Evolutionary conservation across 371 early-diverging fungal species (phyloP), one percentile per base, ranked within the genome.

Genomic region (Umbelopsis sp.): DNA sequence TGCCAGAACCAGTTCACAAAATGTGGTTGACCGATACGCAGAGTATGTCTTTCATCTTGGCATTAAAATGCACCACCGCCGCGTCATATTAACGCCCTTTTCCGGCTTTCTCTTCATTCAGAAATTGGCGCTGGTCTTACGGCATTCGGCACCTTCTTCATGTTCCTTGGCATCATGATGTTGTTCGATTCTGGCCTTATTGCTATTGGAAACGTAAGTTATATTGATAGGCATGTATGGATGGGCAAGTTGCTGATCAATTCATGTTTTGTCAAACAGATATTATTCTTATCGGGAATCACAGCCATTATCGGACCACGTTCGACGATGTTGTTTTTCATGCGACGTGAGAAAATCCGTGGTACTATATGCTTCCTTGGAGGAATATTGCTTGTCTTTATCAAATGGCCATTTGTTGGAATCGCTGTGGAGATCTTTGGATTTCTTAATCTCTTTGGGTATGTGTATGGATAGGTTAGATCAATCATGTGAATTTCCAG

Each of bases 391-490:
- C 74, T 97, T 44, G 92, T 97, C 18, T 90, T 97, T 74, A 45
- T 92, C 66, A 88, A 89, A 73, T 92, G 91, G 91, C 91, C 96
- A 22, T 72, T 93, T 14, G 69, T 93, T 48, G 96, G 97, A 20
- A 89, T 97, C 63, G 37, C 85, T 53, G 80, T 96, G 48, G 96
- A 97, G 77, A 63, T 89, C 12, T 92, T 95, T 82, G 97, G 96
- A 1, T 95, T 96, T 72, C 80, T 96, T 63, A 96, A 96, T 74
- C 79, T 97, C 63, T 97, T 97, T 84, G 96, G 96, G 92, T 92
- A 85, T 8, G 80, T 4, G 38, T n/a, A 25, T 45, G 48, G 14
- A 16, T 37, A 48, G 20, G 44, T 7, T 2, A 3, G 62, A 48
- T 35, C 41, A 20, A 63, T 50, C 14, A 24, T 44, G 9, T 11